phyloP scores from a whole-genome alignment of 2,329 filamentous ascomycete genomes.

The Diaporthe sp. region DNA sequence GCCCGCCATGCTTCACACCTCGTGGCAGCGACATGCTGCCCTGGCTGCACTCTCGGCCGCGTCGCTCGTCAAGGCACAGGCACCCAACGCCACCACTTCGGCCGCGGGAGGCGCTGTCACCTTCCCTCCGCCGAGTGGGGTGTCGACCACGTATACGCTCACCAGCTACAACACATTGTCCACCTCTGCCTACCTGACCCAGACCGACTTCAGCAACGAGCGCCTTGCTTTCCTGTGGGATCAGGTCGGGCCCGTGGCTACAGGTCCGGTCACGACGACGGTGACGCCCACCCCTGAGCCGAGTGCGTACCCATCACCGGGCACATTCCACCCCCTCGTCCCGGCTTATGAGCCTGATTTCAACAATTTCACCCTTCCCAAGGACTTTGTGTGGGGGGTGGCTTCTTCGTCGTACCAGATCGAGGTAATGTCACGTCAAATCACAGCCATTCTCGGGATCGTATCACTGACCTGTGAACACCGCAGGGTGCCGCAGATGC shows the following conservation, averaged over 20 bases:
- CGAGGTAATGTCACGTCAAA: neutral
- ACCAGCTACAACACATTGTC: constrained; percentile 1
- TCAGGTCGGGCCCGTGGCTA: constrained; percentile 31
- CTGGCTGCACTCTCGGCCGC: neutral
- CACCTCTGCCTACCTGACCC: constrained; percentile 4
- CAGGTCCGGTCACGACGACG: constrained; percentile 27
- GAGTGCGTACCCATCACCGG: constrained; percentile 6
- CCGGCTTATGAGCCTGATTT: constrained; percentile 22
- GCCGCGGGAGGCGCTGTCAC: neutral
- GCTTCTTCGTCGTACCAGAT: constrained; percentile 35
- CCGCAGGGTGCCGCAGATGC: constrained; percentile 25
- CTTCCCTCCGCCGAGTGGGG: constrained; percentile 6
- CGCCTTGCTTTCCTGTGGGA: constrained; percentile 31
- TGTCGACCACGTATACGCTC: neutral
- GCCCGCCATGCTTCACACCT: neutral
- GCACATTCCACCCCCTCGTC: constrained; percentile 28
- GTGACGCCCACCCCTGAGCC: constrained; percentile 25
- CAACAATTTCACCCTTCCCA: constrained; percentile 21
- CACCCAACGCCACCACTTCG: neutral
- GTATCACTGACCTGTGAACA: neutral
- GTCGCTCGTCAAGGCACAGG: neutral
- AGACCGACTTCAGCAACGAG: constrained; percentile 35
- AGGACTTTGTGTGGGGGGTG: constrained; percentile 32
- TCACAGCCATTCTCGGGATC: neutral
- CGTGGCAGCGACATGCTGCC: constrained; percentile 10